Conservation (phyloP, 1,139 yeast genomes). For the Yamadazyma pseudoaaseri region DNA sequence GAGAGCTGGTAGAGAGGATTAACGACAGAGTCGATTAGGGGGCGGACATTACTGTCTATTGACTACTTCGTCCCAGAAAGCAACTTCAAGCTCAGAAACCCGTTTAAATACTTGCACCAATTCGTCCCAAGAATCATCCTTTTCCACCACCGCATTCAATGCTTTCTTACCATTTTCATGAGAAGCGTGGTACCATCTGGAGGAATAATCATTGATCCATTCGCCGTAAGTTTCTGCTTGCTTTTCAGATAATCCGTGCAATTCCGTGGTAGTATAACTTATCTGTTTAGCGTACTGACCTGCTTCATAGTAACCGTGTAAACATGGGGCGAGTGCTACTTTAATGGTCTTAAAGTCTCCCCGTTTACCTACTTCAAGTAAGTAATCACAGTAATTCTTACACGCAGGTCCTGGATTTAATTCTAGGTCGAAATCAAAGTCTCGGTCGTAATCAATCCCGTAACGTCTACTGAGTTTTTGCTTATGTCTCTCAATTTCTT, state of each 20-base stretch:
- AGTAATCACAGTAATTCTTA: constrained; percentile 57
- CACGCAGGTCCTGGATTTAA: constrained; percentile 58
- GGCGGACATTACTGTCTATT: no score
- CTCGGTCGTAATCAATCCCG: constrained; percentile 45
- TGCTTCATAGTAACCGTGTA: constrained; percentile 69
- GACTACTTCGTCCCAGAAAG: constrained; percentile 60
- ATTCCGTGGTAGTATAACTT: constrained; percentile 12
- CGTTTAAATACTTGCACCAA: constrained; percentile 57
- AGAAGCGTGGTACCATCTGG: constrained; percentile 57
- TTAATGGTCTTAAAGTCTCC: constrained; percentile 65
- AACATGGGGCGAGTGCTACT: constrained; percentile 73
- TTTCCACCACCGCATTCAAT: constrained; percentile 39
- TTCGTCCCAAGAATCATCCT: constrained; percentile 28
- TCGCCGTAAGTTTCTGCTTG: constrained; percentile 34
- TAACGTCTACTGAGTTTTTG: constrained; percentile 45
- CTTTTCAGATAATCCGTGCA: constrained; percentile 1
- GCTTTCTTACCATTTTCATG: constrained; percentile 46
- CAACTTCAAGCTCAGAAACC: constrained; percentile 58
- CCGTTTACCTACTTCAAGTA: constrained; percentile 49
- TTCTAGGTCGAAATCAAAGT: constrained; percentile 36
- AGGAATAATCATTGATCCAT: constrained; percentile 64
- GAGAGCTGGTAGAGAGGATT: no score
- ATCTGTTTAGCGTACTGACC: constrained; percentile 25
- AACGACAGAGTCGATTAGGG: no score
- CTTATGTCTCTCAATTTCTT: constrained; percentile 59